These are phyloP conservation scores for Biscogniauxia mediterranea DNA, from an alignment of 2,329 filamentous ascomycete species.

Conservation along the genomic window DNA sequence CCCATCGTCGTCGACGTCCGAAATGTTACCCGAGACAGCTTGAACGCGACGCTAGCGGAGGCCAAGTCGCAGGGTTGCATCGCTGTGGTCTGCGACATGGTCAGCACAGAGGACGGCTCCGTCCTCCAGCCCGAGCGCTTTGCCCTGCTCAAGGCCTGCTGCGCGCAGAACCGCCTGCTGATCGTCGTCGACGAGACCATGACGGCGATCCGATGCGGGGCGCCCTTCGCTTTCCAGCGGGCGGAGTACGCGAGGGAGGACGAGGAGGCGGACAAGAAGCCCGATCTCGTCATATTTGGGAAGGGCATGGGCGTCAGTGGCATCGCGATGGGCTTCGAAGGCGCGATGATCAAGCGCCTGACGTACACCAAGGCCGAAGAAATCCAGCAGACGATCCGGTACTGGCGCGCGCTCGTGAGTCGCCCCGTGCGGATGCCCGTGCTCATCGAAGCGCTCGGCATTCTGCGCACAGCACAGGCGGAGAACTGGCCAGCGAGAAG, in stretches of 20 bases:
- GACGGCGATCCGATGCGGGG: constrained; percentile 25
- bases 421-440: constrained; percentile 16
- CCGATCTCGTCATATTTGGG: constrained; percentile 27
- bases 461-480: constrained; percentile 12
- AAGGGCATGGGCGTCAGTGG: constrained; percentile 21
- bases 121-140: constrained; percentile 17
- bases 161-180: constrained; percentile 17
- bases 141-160: constrained; percentile 12
- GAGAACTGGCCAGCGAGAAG: constrained; percentile 17
- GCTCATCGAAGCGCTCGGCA: constrained; percentile 18
- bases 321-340: constrained; percentile 18
- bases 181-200: constrained; percentile 25
- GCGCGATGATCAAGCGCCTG: constrained; percentile 14
- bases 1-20: constrained; percentile 19
- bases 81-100: constrained; percentile 24
- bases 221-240: constrained; percentile 29
- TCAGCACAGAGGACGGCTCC: constrained; percentile 24
- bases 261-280: constrained; percentile 13
- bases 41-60: constrained; percentile 16
- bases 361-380: constrained; percentile 15
- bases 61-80: constrained; percentile 24
- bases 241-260: constrained; percentile 18
- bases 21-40: constrained; percentile 13
- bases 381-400: constrained; percentile 18
- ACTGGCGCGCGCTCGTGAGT: constrained; percentile 18